Evolutionary conservation across 208 protist species (phyloP), one percentile per base, ranked within the genome.

Genomic region (Trypanosomatidae sp.): DNA sequence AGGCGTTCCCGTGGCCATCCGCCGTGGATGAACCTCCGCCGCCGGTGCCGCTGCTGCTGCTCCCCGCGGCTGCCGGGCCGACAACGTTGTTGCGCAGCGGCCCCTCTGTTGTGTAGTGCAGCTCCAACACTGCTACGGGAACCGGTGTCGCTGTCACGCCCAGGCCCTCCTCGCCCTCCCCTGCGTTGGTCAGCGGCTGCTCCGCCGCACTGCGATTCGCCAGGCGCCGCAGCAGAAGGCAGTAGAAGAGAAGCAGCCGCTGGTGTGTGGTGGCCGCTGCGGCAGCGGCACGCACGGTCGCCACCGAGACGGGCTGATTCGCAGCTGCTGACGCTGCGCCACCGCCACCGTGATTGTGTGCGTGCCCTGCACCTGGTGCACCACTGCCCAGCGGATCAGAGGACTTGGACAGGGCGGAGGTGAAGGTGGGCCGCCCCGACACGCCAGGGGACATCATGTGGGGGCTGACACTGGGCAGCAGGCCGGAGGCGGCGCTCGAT

Each of bases 241-340:
- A 82, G 73, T 89, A 89, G 59, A 86, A 89, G 62, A 79, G 60
- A 2, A 89, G 78, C 47, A 89, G 75, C 60, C 69, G 74, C 70
- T 83, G 79, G 19, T 83, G 77, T 41, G 74, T 78, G 9, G 72
- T 78, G 8, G 59, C 62, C 6, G 83, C 74, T 1, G 69, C 66
- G 7, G 73, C 67, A 46, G 71, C 49, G 17, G 71, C 66, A 43
- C 64, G 49, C 55, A 68, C 36, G 44, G 58, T 22, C 25, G 62
- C 53, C 30, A n/a, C n/a, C n/a, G n/a, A n/a, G n/a, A n/a, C n/a
- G n/a, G n/a, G n/a, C n/a, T n/a, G n/a, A n/a, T n/a, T n/a, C n/a
- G n/a, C n/a, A n/a, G n/a, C n/a, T n/a, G n/a, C n/a, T n/a, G n/a
- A n/a, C n/a, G n/a, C n/a, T n/a, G n/a, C n/a, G n/a, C n/a, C n/a